Conservation (phyloP, 495 filamentous ascomycete species). For the Daldinia caldariorum region DNA sequence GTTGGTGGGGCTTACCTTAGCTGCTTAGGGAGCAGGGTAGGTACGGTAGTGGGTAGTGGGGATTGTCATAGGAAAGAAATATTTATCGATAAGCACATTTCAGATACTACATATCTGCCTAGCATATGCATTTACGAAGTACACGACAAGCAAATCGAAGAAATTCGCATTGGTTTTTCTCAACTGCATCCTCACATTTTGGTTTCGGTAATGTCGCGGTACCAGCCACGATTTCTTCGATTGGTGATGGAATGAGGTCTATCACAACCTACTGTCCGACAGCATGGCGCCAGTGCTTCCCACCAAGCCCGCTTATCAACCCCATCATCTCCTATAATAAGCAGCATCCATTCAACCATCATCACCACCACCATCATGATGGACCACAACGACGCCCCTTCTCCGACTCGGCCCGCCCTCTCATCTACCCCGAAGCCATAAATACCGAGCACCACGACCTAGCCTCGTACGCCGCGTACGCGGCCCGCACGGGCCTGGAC, state of each 20-base stretch:
- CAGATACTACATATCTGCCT: neutral
- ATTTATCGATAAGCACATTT: constrained; percentile 16
- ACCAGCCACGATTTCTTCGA: neutral
- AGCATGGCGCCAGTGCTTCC: constrained; percentile 20
- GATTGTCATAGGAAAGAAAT: neutral
- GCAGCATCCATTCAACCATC: neutral
- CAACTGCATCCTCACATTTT: neutral
- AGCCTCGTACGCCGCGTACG: constrained; percentile 76
- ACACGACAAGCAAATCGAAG: neutral
- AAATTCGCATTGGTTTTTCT: neutral
- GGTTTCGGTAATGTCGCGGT: neutral
- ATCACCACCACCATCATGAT: neutral
- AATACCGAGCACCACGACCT: constrained; percentile 71
- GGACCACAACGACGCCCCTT: neutral
- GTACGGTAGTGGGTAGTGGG: too few species aligned
- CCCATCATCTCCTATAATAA: neutral
- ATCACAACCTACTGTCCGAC: constrained; percentile 6
- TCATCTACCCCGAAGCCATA: constrained; percentile 56
- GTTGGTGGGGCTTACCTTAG: neutral
- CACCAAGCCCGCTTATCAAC: neutral
- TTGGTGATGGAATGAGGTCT: constrained; percentile 37
- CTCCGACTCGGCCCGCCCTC: constrained; percentile 41
- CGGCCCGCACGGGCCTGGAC: constrained; percentile 63
- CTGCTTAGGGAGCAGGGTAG: too few species aligned
- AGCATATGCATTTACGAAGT: too few species aligned